Evolutionary conservation across 495 filamentous ascomycete genomes (phyloP).

Genomic region (Chaetomium cochliodes): DNA sequence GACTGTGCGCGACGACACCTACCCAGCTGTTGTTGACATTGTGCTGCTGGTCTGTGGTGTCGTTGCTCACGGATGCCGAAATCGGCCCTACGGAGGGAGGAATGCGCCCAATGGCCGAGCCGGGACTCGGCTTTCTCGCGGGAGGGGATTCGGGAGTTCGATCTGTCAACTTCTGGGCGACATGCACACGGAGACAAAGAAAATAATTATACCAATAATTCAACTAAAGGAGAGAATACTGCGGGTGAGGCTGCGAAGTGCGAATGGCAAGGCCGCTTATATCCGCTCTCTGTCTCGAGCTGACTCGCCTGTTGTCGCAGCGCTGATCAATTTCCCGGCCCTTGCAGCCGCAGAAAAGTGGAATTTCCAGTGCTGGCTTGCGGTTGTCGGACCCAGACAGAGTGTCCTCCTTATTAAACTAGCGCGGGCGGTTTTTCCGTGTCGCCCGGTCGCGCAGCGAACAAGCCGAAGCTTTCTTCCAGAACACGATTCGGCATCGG

Average conservation of each 20-base stretch:
- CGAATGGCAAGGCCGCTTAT: conserved; percentile 24
- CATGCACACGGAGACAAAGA: conserved; percentile 11
- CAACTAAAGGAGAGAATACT: not conserved
- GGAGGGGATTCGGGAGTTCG: not conserved
- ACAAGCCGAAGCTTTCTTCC: conserved; percentile 2
- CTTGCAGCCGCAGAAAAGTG: conserved; percentile 11
- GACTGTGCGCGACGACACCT: conserved; percentile 18
- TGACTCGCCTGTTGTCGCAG: conserved; percentile 13
- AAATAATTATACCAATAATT: not conserved
- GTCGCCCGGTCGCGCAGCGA: not conserved
- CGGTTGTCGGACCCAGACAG: not conserved
- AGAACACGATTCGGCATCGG: not conserved
- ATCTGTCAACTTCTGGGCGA: not conserved
- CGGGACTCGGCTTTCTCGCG: not conserved
- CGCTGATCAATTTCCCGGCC: conserved; percentile 11
- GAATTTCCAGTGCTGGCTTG: not conserved
- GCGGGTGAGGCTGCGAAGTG: conserved; percentile 11
- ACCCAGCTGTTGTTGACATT: conserved; percentile 53
- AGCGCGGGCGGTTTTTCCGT: not conserved
- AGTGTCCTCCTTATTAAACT: not conserved
- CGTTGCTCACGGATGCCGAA: not conserved
- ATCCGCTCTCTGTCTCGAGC: conserved; percentile 19
- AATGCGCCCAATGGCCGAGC: conserved; percentile 15
- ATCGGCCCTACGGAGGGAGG: conserved; percentile 11
- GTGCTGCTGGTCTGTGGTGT: conserved; percentile 8